Evolutionary conservation across 345 rosid genomes (phyloP), one percentile per base, ranked within the genome.

Genomic region (Aurinia saxatilis): DNA sequence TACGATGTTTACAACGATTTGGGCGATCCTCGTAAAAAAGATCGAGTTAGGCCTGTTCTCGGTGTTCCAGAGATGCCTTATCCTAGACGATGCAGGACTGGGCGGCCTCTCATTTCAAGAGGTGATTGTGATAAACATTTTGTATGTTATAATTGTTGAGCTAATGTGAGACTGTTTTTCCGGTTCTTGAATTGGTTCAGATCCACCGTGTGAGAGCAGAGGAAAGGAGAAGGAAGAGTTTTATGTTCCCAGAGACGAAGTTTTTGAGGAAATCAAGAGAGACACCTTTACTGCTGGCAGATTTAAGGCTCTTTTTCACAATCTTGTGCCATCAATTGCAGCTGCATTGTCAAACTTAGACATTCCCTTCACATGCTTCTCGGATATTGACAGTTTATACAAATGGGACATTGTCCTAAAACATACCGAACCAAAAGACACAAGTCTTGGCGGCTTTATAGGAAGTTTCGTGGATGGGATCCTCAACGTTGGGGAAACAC

Each of bases 31-130:
- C 95, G 85, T 59, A 76, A 81, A 72, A 19, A n/a, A 19, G 91
- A 81, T 30, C 64, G 78, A 60, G 84, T 82, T 44, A 82, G 99
- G 57, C 87, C 97, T 0, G 82, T 89, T 29, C 46, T 92, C 18
- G 84, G 82, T 10, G 72, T 73, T 48, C 78, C 78, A 60, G 77
- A 84, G 66, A 81, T 75, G 60, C 97, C 97, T 37, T 93, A 93
- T 81, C 99, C 99, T 14, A 74, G 91, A 68, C 86, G 96, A 0
- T 93, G 99, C 39, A 84, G 99, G 71, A 85, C 95, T 42, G 99
- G 99, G 35, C 78, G 96, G 37, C 87, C 90, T 39, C 83, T 86
- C 6, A 39, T 80, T 53, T 69, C 67, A 69, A 82, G 40, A 67
- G 91, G 98, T 85, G 78, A 45, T 21, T 27, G 31, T 4, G 6